Conservation (phyloP, 1,139 yeast genomes). For the Hemisphaericaspora xylofermentans region DNA sequence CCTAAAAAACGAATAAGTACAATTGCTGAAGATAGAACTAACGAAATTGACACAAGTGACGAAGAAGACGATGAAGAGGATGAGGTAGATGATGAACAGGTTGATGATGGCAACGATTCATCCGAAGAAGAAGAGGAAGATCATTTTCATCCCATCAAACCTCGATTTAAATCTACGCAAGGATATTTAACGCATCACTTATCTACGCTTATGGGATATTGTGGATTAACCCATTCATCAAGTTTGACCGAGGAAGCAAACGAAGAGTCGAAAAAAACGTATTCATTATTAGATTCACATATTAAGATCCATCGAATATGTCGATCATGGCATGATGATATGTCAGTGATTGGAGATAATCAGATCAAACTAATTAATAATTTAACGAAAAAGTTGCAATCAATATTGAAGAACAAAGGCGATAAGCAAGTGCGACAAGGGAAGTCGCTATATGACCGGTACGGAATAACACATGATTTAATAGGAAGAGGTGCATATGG, state of each 20-base stretch:
- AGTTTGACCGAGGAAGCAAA: constrained; percentile 27
- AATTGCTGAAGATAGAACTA: constrained; percentile 21
- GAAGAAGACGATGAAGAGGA: constrained; percentile 20
- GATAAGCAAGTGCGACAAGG: constrained; percentile 18
- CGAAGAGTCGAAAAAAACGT: constrained; percentile 31
- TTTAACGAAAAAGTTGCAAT: constrained; percentile 43
- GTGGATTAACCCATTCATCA: constrained; percentile 25
- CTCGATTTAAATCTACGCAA: constrained; percentile 15
- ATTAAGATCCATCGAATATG: constrained; percentile 27
- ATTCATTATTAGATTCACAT: constrained; percentile 26
- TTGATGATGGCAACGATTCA: constrained; percentile 21
- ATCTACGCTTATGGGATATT: constrained; percentile 34
- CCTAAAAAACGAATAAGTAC: constrained; percentile 22
- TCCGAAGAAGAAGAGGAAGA: constrained; percentile 22
- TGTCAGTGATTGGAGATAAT: constrained; percentile 57
- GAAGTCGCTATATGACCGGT: constrained; percentile 50
- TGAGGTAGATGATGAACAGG: too few relatives aligned
- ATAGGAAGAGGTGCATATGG: constrained; percentile 90
- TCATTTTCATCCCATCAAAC: constrained; percentile 30
- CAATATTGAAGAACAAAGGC: constrained; percentile 22
- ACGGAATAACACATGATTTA: constrained; percentile 77
- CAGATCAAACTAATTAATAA: constrained; percentile 53
- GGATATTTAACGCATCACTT: constrained; percentile 23
- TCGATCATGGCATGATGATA: constrained; percentile 18
- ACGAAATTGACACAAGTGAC: constrained; percentile 26